Base-by-base conservation (phyloP, 225 moss, liverwort and hornwort genomes). In the Lunularia cruciata region DNA sequence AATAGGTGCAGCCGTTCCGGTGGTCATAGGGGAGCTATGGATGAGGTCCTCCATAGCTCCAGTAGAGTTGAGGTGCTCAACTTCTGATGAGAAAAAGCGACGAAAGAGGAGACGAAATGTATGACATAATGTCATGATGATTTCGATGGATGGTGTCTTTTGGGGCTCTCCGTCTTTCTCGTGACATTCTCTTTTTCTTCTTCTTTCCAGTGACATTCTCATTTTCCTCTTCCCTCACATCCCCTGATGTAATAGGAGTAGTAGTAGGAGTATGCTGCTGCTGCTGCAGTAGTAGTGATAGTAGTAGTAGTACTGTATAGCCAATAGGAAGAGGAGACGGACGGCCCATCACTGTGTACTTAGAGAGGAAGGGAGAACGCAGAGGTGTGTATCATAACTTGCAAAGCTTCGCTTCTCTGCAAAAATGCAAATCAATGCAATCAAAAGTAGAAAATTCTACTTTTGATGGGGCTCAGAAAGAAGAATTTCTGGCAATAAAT, bases 401-500 rank as follows among this genome's bases (percentile, higher is more conserved):
- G 6, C 33, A 32, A n/a, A 37, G 31, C 60, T 60, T 60, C n/a
- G 19, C 60, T 60, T 37, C 60, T 60, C 28, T 11, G 36, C 60
- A 16, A n/a, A n/a, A 37, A 36, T 15, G 35, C 60, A 36, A 36
- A 4, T 37, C 35, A 60, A 60, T 60, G 34, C 36, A 37, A 4
- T n/a, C n/a, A n/a, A n/a, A n/a, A n/a, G n/a, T n/a, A n/a, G n/a
- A n/a, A n/a, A n/a, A 43, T 60, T 27, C 60, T 60, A 37, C 60
- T 37, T 60, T 60, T 60, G 60, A 60, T 60, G 60, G 58, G 13
- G 8, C 60, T n/a, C 3, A 15, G 20, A 60, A 22, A 60, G 35
- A 60, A 60, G 60, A 37, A 60, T 60, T 60, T 60, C 35, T 35
- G n/a, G 36, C 36, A 60, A 19, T 60, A 60, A 60, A 60, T 60